These are phyloP conservation scores for Solanum hybrid DNA, from an alignment of 305 asterid genomes.

Conservation along the genomic window DNA sequence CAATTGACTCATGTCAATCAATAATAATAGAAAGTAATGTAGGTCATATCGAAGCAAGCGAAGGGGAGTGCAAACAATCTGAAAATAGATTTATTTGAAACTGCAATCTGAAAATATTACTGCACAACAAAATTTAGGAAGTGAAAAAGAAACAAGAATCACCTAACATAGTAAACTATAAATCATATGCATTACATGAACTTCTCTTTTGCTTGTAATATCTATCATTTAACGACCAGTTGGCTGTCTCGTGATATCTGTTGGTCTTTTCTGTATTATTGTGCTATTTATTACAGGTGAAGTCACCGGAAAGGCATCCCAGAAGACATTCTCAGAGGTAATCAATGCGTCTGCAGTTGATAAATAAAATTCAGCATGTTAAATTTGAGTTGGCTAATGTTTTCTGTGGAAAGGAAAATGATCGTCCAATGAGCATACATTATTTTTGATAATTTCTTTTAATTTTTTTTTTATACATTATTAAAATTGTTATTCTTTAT, in stretches of 20 bases:
- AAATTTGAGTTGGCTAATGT: neutral
- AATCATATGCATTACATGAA: neutral
- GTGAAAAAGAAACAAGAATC: neutral
- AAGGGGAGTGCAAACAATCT: neutral
- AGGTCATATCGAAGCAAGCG: neutral
- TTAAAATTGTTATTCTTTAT: neutral
- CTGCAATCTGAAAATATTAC: neutral
- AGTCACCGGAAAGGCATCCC: constrained; percentile 27
- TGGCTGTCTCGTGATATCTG: neutral
- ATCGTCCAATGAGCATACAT: neutral
- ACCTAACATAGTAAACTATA: neutral
- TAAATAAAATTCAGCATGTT: neutral
- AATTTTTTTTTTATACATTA: too few relatives aligned
- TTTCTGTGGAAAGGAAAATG: neutral
- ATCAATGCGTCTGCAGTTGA: neutral
- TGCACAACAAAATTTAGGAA: neutral
- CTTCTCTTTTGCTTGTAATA: neutral
- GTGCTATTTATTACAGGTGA: constrained; percentile 31
- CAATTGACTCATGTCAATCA: neutral
- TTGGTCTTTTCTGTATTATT: neutral
- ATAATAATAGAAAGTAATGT: neutral
- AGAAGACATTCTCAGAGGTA: constrained; percentile 45
- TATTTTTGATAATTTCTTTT: too few relatives aligned
- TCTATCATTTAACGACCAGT: neutral
- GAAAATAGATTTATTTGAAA: neutral